These are phyloP conservation scores for Acanthochlamys bracteata DNA, from an alignment of 106 monocot species.

Conservation along the genomic window DNA sequence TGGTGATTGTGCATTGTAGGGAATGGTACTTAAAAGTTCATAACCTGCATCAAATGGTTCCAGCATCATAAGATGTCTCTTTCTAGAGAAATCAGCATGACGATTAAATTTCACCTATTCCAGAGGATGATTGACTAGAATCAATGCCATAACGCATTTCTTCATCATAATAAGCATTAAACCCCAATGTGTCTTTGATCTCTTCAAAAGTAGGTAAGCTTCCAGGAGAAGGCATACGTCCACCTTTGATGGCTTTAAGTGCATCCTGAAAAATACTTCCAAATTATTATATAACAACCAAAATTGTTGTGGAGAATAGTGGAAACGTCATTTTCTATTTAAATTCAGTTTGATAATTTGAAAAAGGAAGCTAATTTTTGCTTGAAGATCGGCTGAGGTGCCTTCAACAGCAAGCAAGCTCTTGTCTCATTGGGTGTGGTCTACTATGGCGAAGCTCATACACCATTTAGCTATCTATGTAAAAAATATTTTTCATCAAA, in stretches of 20 bases:
- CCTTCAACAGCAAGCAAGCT: too few species aligned
- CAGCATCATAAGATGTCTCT: not conserved
- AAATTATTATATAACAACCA: too few species aligned
- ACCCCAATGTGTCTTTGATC: constrained; percentile 80
- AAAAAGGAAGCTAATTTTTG: too few species aligned
- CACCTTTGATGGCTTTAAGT: constrained; percentile 77
- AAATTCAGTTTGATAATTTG: too few species aligned
- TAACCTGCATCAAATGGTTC: constrained; percentile 22
- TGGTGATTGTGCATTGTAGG: constrained; percentile 4
- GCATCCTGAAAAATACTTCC: constrained; percentile 78
- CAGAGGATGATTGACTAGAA: constrained; percentile 18
- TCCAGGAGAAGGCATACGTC: constrained; percentile 75
- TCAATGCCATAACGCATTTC: constrained; percentile 57
- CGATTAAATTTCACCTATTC: constrained; percentile 19
- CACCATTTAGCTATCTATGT: too few species aligned
- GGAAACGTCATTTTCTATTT: too few species aligned
- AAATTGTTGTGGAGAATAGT: too few species aligned
- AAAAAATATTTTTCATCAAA: too few species aligned
- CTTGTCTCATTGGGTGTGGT: too few species aligned
- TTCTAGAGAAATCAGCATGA: not conserved
- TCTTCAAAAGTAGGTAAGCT: constrained; percentile 89
- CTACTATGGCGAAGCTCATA: too few species aligned
- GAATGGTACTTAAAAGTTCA: constrained; percentile 13
- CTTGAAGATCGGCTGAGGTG: too few species aligned
- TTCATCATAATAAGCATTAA: constrained; percentile 88